Conservation (phyloP, 495 filamentous ascomycete species). For the Daldinia childiae region DNA sequence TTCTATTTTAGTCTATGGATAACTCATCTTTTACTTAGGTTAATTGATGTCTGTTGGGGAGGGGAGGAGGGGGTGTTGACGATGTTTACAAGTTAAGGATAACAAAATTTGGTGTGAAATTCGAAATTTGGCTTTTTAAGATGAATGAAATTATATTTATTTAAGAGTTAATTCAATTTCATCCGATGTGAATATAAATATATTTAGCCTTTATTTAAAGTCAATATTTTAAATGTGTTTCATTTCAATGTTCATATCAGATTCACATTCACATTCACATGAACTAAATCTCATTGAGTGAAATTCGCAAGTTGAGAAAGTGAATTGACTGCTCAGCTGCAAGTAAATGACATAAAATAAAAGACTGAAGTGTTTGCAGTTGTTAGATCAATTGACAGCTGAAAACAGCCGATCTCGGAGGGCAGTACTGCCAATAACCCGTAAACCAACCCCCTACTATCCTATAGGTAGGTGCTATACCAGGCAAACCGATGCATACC, state of each 20-base stretch:
- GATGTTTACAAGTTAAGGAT: background rate
- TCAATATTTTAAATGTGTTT: background rate
- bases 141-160: background rate
- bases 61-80: background rate
- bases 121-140: background rate
- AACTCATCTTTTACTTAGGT: background rate
- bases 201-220: background rate
- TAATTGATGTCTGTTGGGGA: background rate
- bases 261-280: background rate
- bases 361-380: background rate
- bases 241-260: background rate
- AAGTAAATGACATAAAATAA: background rate
- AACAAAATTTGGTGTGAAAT: background rate
- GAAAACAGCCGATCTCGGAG: slow-evolving; percentile 32
- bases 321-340: background rate
- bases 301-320: background rate
- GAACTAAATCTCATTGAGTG: background rate
- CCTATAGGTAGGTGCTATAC: background rate
- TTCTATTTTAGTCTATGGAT: background rate
- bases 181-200: background rate
- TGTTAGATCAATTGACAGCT: slow-evolving; percentile 18
- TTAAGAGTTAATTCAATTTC: background rate
- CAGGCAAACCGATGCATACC: background rate
- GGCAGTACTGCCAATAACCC: background rate
- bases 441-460: background rate